Percentiles rank a stretch among this genome's conserved stretches.
Conservation (phyloP, 257 asterid genomes). For the Nicotiana tabacum region DNA sequence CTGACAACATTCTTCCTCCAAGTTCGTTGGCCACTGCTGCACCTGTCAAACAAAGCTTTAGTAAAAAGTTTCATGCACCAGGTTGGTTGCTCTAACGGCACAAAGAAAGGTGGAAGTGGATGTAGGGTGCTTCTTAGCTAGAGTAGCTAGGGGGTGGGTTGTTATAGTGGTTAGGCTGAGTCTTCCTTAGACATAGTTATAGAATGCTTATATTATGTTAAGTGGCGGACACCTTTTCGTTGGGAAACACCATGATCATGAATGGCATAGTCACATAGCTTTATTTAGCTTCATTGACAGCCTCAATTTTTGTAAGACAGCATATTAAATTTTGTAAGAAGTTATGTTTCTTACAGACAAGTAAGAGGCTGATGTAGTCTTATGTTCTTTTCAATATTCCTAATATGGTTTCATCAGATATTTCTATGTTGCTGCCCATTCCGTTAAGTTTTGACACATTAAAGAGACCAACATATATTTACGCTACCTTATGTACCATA, state of each 20-base stretch:
- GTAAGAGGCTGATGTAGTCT: neutral
- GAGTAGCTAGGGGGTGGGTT: neutral
- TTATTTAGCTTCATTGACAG: neutral
- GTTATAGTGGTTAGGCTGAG: neutral
- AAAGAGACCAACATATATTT: too few species aligned
- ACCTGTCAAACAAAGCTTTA: too few species aligned
- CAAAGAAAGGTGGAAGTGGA: neutral
- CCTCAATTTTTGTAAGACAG: neutral
- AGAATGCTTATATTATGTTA: neutral
- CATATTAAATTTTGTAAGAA: neutral
- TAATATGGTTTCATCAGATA: too few species aligned
- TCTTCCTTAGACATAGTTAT: neutral
- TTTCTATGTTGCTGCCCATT: too few species aligned
- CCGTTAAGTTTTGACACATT: too few species aligned
- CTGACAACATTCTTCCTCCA: too few species aligned
- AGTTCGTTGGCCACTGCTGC: too few species aligned
- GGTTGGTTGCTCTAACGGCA: too few species aligned
- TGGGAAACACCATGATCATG: neutral
- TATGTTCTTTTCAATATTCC: too few species aligned
- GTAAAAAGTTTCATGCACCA: too few species aligned
- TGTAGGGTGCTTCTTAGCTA: neutral
- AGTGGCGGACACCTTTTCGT: neutral
- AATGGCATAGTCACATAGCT: neutral
- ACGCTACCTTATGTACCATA: too few species aligned
- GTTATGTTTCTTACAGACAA: neutral